Evolutionary conservation across 345 rosid species (phyloP).

Genomic region (Syzygium grande): DNA sequence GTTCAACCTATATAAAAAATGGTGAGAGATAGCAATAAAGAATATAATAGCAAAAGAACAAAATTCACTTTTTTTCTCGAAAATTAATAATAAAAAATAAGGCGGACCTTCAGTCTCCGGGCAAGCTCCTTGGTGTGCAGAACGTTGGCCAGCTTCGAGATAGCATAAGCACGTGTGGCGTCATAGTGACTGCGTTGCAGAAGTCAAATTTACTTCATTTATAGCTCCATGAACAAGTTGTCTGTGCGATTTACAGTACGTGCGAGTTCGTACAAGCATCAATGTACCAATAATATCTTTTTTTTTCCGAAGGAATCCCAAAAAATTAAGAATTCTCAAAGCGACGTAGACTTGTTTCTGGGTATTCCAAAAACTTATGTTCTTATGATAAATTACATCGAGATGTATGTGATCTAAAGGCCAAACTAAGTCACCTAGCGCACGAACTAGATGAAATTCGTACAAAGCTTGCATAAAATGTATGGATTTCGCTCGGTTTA

Average conservation of each 20-base stretch:
- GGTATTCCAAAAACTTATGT: not conserved
- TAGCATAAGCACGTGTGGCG: constrained; percentile 97
- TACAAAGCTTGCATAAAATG: not conserved
- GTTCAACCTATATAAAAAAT: not conserved
- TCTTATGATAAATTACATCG: not conserved
- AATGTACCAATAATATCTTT: not conserved
- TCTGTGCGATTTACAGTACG: not conserved
- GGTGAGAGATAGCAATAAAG: not conserved
- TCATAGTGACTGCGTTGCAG: constrained; percentile 46
- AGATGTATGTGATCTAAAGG: not conserved
- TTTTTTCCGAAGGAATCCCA: not conserved
- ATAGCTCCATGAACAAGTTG: not conserved
- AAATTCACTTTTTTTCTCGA: constrained; percentile 10
- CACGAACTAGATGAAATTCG: not conserved
- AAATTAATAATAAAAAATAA: not conserved
- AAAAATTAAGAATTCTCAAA: not conserved
- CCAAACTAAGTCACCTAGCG: not conserved
- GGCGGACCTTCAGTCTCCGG: constrained; percentile 53
- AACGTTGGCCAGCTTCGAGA: constrained; percentile 97
- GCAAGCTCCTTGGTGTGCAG: constrained; percentile 95
- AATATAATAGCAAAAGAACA: constrained; percentile 18
- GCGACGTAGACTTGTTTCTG: not conserved
- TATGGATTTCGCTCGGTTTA: not conserved
- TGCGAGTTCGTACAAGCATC: not conserved
- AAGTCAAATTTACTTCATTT: not conserved